Evolutionary conservation across 345 rosid genomes (phyloP).

Genomic region (Arabis alpina): DNA sequence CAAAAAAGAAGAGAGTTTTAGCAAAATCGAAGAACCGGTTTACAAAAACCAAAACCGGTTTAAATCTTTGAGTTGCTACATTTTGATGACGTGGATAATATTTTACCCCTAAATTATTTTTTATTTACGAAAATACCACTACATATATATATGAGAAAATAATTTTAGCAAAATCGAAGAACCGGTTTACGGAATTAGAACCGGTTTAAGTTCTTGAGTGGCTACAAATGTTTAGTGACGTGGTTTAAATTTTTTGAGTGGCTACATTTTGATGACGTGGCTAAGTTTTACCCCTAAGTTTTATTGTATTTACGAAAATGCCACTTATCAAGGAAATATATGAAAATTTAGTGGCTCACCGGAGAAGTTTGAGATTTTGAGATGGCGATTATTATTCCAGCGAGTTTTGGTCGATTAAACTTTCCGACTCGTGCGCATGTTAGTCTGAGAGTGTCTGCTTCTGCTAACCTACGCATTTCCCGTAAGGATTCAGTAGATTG

Average conservation of each 20-base stretch:
- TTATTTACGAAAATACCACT: too few species aligned
- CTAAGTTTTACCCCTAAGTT: background rate
- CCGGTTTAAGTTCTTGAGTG: constrained; percentile 21
- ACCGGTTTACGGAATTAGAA: background rate
- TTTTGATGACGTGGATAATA: too few species aligned
- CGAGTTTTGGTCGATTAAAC: constrained; percentile 39
- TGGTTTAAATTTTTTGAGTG: constrained; percentile 22
- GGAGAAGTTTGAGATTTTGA: constrained; percentile 33
- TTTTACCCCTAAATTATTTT: too few species aligned
- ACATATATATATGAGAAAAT: too few species aligned
- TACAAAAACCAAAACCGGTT: too few species aligned
- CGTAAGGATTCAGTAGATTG: constrained; percentile 49
- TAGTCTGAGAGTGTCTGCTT: constrained; percentile 40
- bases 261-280: constrained; percentile 28
- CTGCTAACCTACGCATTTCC: constrained; percentile 48
- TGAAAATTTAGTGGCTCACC: constrained; percentile 4
- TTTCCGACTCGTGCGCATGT: constrained; percentile 29
- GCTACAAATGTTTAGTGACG: constrained; percentile 18
- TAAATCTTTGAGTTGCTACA: too few species aligned
- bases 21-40: too few species aligned
- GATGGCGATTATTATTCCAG: constrained; percentile 58
- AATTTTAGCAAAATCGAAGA: background rate
- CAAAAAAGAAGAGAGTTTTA: too few species aligned
- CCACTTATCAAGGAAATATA: background rate
- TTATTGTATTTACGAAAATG: background rate